Evolutionary conservation across 176 grass and related monocot species (phyloP).

Genomic region (Poa annua): DNA sequence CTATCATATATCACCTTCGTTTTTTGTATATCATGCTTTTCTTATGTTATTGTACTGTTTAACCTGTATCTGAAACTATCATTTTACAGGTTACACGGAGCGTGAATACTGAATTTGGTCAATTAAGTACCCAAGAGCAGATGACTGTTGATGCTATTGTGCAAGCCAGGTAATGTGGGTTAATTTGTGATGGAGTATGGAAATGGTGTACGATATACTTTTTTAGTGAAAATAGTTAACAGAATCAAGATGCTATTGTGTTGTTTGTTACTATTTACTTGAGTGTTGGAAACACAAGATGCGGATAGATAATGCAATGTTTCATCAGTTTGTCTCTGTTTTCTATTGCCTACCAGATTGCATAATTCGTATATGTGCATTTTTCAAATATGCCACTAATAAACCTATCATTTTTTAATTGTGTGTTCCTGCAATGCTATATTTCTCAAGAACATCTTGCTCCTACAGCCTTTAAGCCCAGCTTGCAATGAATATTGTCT

Average conservation of each 20-base stretch:
- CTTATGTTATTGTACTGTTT: conserved; percentile 29
- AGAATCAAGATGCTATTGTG: conserved; percentile 24
- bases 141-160: conserved; percentile 96
- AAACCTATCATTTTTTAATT: background rate
- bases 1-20: conserved; percentile 15
- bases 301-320: background rate
- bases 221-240: background rate
- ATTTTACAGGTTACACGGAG: conserved; percentile 83
- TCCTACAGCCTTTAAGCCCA: conserved; percentile 5
- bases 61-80: conserved; percentile 21
- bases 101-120: conserved; percentile 78
- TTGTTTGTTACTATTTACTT: conserved; percentile 33
- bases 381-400: conserved; percentile 14
- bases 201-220: background rate
- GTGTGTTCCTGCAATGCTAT: background rate
- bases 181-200: conserved; percentile 12
- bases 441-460: conserved; percentile 9
- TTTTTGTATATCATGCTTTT: conserved; percentile 11
- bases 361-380: background rate
- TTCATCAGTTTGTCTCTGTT: conserved; percentile 12
- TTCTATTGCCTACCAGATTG: background rate
- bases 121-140: conserved; percentile 81
- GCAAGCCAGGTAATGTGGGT: conserved; percentile 70
- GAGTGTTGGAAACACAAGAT: conserved; percentile 1
- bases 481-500: background rate